These are phyloP conservation scores for Eutrema salsugineum DNA, from an alignment of 441 rosid genomes.

Conservation along the genomic window DNA sequence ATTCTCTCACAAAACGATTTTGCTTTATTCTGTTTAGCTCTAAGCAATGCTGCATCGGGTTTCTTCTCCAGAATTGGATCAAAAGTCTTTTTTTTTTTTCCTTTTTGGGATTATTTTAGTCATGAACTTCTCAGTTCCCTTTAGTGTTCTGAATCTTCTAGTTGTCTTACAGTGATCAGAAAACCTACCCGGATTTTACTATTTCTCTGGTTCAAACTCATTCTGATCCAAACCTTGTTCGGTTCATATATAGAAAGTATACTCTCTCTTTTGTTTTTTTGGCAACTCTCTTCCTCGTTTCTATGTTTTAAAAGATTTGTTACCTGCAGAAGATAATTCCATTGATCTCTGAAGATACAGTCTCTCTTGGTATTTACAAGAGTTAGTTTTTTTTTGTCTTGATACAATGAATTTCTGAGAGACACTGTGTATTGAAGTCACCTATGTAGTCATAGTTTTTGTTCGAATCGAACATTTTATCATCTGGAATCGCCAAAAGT, in stretches of 20 bases:
- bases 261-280: not conserved
- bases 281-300: constrained; percentile 10
- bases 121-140: not conserved
- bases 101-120: not conserved
- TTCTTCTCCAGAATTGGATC: not conserved
- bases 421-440: not conserved
- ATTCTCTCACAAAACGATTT: not conserved
- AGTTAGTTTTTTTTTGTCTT: not conserved
- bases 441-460: not conserved
- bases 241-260: not conserved
- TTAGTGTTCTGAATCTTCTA: not conserved
- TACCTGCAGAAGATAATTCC: constrained; percentile 1
- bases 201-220: not conserved
- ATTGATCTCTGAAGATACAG: not conserved
- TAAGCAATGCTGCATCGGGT: not conserved
- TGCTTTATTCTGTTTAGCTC: not conserved
- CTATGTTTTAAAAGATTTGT: not conserved
- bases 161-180: not conserved
- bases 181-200: no score
- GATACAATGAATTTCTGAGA: not conserved
- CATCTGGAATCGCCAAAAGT: no score
- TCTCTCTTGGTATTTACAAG: not conserved
- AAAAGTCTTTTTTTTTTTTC: not conserved
- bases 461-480: no score
- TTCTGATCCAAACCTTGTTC: not conserved